Evolutionary conservation across 2,329 filamentous ascomycete species (phyloP).

Genomic region (Camillea tinctor): DNA sequence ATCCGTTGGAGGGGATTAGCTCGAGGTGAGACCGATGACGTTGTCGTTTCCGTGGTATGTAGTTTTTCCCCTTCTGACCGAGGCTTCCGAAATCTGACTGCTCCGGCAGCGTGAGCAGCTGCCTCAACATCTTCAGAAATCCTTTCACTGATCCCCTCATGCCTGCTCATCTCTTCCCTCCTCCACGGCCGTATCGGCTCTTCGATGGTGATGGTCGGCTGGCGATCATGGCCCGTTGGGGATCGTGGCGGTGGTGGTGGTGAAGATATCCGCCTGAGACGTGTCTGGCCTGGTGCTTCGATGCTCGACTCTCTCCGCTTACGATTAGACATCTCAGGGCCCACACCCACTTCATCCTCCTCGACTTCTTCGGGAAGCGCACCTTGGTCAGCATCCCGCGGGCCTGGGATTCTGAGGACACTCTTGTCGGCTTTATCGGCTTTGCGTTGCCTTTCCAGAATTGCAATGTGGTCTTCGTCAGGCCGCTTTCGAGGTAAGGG

Average conservation of each 20-base stretch:
- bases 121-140: conserved; percentile 43
- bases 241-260: conserved; percentile 14
- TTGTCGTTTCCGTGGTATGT: conserved; percentile 36
- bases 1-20: conserved; percentile 51
- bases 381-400: conserved; percentile 84
- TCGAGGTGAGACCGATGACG: conserved; percentile 19
- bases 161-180: conserved; percentile 25
- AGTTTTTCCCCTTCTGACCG: conserved; percentile 38
- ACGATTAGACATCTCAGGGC: conserved; percentile 29
- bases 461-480: conserved; percentile 81
- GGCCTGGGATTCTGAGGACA: conserved; percentile 84
- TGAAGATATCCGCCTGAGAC: conserved; percentile 6
- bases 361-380: conserved; percentile 61
- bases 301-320: conserved; percentile 30
- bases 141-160: conserved; percentile 40
- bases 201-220: conserved; percentile 64
- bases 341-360: conserved; percentile 30
- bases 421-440: conserved; percentile 66
- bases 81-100: conserved; percentile 45
- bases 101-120: conserved; percentile 38
- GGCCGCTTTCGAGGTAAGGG: conserved; percentile 52
- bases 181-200: conserved; percentile 53
- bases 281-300: conserved; percentile 13
- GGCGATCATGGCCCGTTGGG: conserved; percentile 33
- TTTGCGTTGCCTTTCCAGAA: conserved; percentile 80